Evolutionary conservation across 2,329 filamentous ascomycete species (phyloP), one percentile per base, ranked within the genome.

Genomic region (Bipolaris cookei): DNA sequence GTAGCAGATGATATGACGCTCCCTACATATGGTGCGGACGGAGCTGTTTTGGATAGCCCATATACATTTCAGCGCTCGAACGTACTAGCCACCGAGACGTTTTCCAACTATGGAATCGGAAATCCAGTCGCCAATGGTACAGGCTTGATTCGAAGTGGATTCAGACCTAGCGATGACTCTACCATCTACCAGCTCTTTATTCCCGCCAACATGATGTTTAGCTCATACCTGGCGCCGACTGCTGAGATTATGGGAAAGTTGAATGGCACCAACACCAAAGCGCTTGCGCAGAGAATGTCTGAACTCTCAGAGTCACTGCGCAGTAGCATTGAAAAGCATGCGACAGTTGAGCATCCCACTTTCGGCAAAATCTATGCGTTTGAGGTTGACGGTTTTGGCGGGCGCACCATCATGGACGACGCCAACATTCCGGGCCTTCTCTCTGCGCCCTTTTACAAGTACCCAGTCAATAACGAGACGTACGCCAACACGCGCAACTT

Each of bases 341-440:
- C 75, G 39, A 78, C 80, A 4, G 72, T 80, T 11, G 63, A 73
- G 5, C 73, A 76, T 18, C 66, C 73, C 1, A 70, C 58, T 2
- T 71, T 70, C 38, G 78, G 78, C 44, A 72, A 73, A 25, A 70
- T 82, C 18, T 83, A 81, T 58, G 80, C 81, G 13, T 82, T 77
- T 58, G 81, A 83, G 62, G 73, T 82, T 23, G 81, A 83, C 58
- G 80, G 80, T 20, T 81, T 77, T 63, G 76, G 76, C 42, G 70
- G 69, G 13, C 71, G 74, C 51, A 88, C 84, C 61, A 79, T 88
- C 48, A 90, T 90, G 88, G 88, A 90, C 66, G 88, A 90, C 56
- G 87, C 88, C 30, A 90, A 90, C 61, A 86, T 90, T 46, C 88
- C 88, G 0, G 87, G 84, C 11, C 81, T 90, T 3, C 81, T 90